Base-by-base conservation (phyloP, 768 basidiomycete genomes). In the Lactifluus hygrophoroides region DNA sequence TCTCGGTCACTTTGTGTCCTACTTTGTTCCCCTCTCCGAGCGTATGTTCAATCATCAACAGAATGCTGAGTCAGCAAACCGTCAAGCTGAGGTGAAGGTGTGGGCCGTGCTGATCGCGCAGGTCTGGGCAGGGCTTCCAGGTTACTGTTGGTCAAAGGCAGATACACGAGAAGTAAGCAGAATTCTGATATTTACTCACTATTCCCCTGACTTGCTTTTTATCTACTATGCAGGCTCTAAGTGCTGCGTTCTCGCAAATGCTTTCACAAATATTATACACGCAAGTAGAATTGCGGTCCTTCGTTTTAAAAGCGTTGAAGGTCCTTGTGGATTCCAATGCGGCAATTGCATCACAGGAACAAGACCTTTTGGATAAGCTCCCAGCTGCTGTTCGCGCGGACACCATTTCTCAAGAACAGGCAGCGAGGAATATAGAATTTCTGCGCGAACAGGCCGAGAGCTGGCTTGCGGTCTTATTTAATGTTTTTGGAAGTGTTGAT, bases 381-480 rank as follows among this genome's bases (percentile, higher is more conserved):
- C 71, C 57, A 9, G 66, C 70, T 27, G 66, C 67, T 6, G 64
- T 71, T 10, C 68, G 67, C 42, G 63, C 58, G 16, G 67, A 69
- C 52, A 46, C 59, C 10, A 73, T 90, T 43, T 77, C 86, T 10
- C 73, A 75, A 16, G 76, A 77, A 40, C 80, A 83, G 66, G 92
- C 89, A 2, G 66, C 72, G 32, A 74, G 74, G 45, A 94, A 94
- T 64, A 62, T 97, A 27, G 75, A 69, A 1, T 88, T 88, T 71
- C 75, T 98, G 54, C 81, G 80, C 42, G 77, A 77, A 0, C 88
- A 97, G 68, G 86, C 80, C 0, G 89, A 93, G 69, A 96, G 92
- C 67, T 94, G 96, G 88, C 81, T 98, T 34, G 86, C 92, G 0
- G 93, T 98, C 5, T 76, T 96, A 45, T 94, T 98, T 77, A 99